Base-by-base conservation (phyloP, 202 grass and related monocot species). In the Musa balbisiana region DNA sequence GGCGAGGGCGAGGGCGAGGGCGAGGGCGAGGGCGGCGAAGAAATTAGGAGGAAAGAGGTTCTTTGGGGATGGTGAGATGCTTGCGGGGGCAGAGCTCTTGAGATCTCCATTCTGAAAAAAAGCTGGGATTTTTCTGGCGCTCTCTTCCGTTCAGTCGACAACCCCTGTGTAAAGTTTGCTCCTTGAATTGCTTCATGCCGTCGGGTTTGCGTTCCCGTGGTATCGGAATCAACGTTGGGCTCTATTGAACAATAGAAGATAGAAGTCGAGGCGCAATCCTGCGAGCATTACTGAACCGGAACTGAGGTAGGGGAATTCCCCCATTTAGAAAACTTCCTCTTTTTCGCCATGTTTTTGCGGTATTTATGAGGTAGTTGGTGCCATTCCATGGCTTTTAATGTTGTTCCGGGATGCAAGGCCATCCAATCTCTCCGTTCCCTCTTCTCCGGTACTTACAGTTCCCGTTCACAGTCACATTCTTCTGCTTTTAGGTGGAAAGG, bases 311-410 rank as follows among this genome's bases (percentile, higher is more conserved):
- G 49, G 58, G 56, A 29, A 62, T 11, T 52, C 55, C 14, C 27
- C 51, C 53, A 20, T 22, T 20, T 17, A 53, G 50, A 54, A 77
- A 55, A 20, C 2, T 26, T 21, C 50, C 60, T 19, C n/a, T 51
- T 55, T 23, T 64, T 53, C 16, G 9, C 52, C 22, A 6, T 50
- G 53, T 73, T 73, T 73, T 63, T 64, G 78, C 69, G 20, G 53
- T 64, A 59, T 56, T 63, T 52, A 64, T 73, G 78, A 62, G 33
- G 33, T 54, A 33, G 21, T 33, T 17, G 78, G 69, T 43, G 21
- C 67, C 78, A 29, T 80, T 64, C 29, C n/a, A 19, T 62, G 49
- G 56, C 55, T 65, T 53, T 80, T 80, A 73, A 64, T 73, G 70
- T 15, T 53, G 20, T 56, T 50, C 43, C 26, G 21, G 3, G 22